These are phyloP conservation scores for Arabidopsis lyrata DNA, from an alignment of 441 rosid genomes.

Conservation along the genomic window DNA sequence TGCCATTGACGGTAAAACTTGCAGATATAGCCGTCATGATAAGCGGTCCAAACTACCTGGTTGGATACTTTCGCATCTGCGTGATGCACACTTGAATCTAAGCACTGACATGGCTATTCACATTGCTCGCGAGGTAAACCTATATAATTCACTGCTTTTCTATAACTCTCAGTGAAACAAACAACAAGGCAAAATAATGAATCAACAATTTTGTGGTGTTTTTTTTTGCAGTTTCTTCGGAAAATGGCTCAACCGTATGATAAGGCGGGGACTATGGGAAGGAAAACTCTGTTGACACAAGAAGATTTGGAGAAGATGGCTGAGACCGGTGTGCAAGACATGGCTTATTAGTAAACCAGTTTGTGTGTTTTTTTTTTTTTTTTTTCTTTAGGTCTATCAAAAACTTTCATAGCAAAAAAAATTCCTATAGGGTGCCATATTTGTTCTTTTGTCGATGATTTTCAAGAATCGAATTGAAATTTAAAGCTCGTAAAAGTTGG, in stretches of 20 bases:
- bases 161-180: background rate
- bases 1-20: constrained; percentile 25
- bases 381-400: background rate
- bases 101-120: constrained; percentile 99
- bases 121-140: constrained; percentile 84
- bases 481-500: background rate
- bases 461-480: background rate
- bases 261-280: constrained; percentile 60
- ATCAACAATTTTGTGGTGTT: background rate
- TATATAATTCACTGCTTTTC: background rate
- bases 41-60: constrained; percentile 94
- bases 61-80: constrained; percentile 91
- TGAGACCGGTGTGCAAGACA: constrained; percentile 59
- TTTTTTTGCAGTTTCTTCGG: constrained; percentile 66
- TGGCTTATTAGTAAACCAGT: constrained; percentile 48
- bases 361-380: background rate
- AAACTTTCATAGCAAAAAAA: background rate
- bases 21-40: constrained; percentile 96
- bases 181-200: background rate
- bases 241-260: constrained; percentile 99
- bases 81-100: constrained; percentile 85
- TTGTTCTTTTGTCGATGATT: background rate
- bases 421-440: background rate
- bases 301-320: constrained; percentile 89
- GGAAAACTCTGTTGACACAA: constrained; percentile 82